A percentile compares a stretch with the other conserved stretches of the same genome.
These are phyloP conservation scores for Suzukiozyma palmioleophila DNA, from an alignment of 1,139 yeast species.

Conservation along the genomic window DNA sequence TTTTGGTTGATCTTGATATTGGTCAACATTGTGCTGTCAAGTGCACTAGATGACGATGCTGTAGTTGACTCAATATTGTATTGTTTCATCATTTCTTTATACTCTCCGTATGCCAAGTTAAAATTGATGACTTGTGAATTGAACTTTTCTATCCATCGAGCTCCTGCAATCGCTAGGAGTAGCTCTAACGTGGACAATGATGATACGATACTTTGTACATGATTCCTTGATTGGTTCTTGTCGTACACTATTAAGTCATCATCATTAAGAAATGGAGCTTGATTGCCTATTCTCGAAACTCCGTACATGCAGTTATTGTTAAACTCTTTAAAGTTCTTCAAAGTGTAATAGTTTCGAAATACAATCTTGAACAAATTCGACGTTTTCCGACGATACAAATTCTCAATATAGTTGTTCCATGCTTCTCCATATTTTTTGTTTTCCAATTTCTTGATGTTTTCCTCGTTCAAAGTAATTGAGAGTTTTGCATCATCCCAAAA, in stretches of 20 bases:
- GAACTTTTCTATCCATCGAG: constrained; percentile 61
- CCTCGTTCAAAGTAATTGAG: constrained; percentile 21
- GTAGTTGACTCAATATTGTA: constrained; percentile 38
- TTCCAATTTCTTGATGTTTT: constrained; percentile 12
- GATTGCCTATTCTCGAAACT: constrained; percentile 25
- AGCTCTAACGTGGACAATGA: constrained; percentile 68
- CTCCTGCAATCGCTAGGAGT: constrained; percentile 65
- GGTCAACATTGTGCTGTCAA: constrained; percentile 27
- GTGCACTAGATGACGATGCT: constrained; percentile 30
- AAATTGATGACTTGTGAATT: constrained; percentile 61
- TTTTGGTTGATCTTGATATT: constrained; percentile 39
- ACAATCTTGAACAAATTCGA: constrained; percentile 18
- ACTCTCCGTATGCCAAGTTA: constrained; percentile 76
- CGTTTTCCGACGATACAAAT: constrained; percentile 10
- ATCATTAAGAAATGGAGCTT: constrained; percentile 31
- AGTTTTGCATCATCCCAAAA: constrained; percentile 35
- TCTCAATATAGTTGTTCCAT: constrained; percentile 52
- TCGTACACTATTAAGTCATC: constrained; percentile 21
- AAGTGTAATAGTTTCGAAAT: constrained; percentile 51
- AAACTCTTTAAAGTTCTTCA: constrained; percentile 55
- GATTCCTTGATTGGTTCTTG: constrained; percentile 17
- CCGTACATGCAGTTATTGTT: constrained; percentile 49
- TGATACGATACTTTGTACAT: constrained; percentile 26
- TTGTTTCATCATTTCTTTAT: constrained; percentile 48
- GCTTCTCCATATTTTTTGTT: constrained; percentile 22